Base-by-base conservation (phyloP, 83 land plant genomes). In the Diphasiastrum complanatum region DNA sequence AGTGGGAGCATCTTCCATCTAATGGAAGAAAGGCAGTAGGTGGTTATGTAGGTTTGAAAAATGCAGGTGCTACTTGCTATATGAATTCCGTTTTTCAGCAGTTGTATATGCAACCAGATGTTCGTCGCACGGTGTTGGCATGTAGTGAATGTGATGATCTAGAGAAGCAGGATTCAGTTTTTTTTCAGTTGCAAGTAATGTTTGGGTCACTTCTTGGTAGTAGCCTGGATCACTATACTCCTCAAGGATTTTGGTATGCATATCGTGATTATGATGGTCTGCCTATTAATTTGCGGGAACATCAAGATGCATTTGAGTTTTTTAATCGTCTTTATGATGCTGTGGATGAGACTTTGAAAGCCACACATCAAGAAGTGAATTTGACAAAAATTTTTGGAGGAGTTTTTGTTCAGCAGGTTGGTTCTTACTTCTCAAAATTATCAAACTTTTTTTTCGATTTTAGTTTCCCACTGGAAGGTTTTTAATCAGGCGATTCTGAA, bases 261-360 rank as follows among this genome's bases (percentile, higher is more conserved):
- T 71, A 65, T 64, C 59, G 74, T 11, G 71, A 71, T 31, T 65
- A 65, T 54, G 70, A 71, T 54, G 74, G 74, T 32, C 40, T 65
- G 61, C 74, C 69, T 11, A 47, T 71, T 29, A 71, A 71, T 28
- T 60, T 71, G 40, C 29, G 74, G 41, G 74, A 71, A 47, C 74
- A 71, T 37, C 74, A 71, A 64, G 74, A 71, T 64, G 74, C 74
- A 37, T 71, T 71, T 64, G 69, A 71, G 34, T 71, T 71, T 35
- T 71, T 71, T 27, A 64, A 64, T 43, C 61, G 74, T 5, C 45
- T 71, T 18, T 71, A 71, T 55, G 74, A 71, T 64, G 70, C 74
- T 3, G 51, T 71, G 45, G 74, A 71, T 35, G 74, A 71, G 43
- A 71, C 74, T n/a, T 45, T 71, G 14, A 71, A 64, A 37, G 45